phyloP scores from a whole-genome alignment of 208 protist species.

The Leishmania major region DNA sequence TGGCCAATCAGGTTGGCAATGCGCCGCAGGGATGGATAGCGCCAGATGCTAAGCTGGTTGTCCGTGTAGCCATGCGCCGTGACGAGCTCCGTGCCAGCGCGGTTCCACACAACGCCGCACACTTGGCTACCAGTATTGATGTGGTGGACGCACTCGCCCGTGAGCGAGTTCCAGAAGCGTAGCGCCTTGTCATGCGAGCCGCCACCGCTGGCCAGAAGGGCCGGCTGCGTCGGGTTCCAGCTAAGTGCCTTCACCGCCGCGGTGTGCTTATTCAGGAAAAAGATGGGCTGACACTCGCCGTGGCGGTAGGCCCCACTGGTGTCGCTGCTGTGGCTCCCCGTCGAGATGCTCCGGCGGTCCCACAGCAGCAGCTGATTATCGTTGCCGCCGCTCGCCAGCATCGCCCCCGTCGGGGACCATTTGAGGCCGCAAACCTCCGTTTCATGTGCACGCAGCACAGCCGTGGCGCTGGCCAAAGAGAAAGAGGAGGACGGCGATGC shows the following conservation, averaged over 20 bases:
- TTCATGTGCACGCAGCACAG: conserved; percentile 83
- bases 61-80: conserved; percentile 98
- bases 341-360: conserved; percentile 71
- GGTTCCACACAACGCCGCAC: conserved; percentile 97
- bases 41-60: conserved; percentile 99
- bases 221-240: conserved; percentile 96
- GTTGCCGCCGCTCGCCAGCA: conserved; percentile 98
- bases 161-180: conserved; percentile 98
- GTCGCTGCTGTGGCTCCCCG: not conserved
- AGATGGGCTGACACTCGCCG: conserved; percentile 55
- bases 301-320: conserved; percentile 4
- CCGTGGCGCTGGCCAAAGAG: conserved; percentile 16
- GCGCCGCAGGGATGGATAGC: conserved; percentile 97
- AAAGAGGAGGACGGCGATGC: conserved; percentile 11
- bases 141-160: conserved; percentile 92
- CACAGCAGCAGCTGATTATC: conserved; percentile 98
- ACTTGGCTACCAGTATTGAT: conserved; percentile 98
- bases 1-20: conserved; percentile 98
- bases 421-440: conserved; percentile 98
- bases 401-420: conserved; percentile 93
- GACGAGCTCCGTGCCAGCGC: conserved; percentile 96
- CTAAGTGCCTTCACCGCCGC: conserved; percentile 99
- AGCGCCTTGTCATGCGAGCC: conserved; percentile 98
- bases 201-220: conserved; percentile 97
- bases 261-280: conserved; percentile 92